Evolutionary conservation across 371 early-diverging fungal genomes (phyloP).

Genomic region (Mycotypha africana): DNA sequence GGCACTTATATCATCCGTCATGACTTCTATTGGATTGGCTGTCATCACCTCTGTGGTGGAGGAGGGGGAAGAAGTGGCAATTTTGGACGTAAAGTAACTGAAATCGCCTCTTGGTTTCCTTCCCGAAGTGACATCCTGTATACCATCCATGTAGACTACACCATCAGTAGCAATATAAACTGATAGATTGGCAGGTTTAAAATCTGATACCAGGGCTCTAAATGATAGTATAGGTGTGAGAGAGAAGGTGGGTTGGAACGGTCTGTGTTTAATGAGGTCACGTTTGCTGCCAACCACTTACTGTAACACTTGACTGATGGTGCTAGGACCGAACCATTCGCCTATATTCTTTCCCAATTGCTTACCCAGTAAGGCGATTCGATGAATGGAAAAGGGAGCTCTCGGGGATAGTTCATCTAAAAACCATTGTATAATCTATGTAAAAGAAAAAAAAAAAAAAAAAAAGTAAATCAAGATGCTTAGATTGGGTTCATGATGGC

Average conservation of each 20-base stretch:
- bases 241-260: too few species aligned
- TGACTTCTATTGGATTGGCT: too few species aligned
- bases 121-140: conserved; percentile 37
- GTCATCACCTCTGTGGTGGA: too few species aligned
- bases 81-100: conserved; percentile 8
- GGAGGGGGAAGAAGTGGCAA: background rate
- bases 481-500: too few species aligned
- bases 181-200: conserved; percentile 53
- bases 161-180: conserved; percentile 75
- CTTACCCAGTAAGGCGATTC: conserved; percentile 81
- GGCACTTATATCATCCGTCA: conserved; percentile 9
- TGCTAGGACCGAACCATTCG: conserved; percentile 95
- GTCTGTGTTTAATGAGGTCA: too few species aligned
- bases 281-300: too few species aligned
- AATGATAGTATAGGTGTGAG: too few species aligned
- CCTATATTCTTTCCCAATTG: conserved; percentile 88
- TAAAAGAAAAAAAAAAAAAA: background rate
- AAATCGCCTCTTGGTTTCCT: conserved; percentile 36
- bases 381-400: conserved; percentile 88
- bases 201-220: conserved; percentile 67
- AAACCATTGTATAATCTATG: conserved; percentile 76
- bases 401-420: conserved; percentile 71
- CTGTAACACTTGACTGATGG: conserved; percentile 87
- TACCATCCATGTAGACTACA: conserved; percentile 62
- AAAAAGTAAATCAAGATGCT: background rate